Evolutionary conservation across 164 flowering plant genomes (phyloP), one percentile per base, ranked within the genome.

Genomic region (Brasenia schreberi): DNA sequence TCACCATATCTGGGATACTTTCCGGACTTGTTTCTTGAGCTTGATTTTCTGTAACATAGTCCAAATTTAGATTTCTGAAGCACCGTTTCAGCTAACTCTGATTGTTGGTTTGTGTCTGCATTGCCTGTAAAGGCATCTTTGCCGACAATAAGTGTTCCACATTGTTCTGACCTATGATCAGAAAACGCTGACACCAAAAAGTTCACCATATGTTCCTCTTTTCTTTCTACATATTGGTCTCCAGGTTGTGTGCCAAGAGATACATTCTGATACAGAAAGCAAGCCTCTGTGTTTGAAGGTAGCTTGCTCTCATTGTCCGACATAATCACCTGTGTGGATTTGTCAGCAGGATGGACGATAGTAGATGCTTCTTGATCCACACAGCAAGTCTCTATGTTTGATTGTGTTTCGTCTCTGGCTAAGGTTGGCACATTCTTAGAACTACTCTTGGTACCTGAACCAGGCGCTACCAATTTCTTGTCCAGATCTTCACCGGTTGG

Each of bases 41-140:
- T 77, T 60, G 79, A 75, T 66, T 75, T 76, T 23, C 63, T 63
- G 73, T 73, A 66, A 64, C 68, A 64, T 67, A 43, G 43, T 69
- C 76, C 83, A 43, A 61, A 44, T 67, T 73, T 71, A 43, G 82
- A 72, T 67, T 72, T 68, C 49, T 63, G 72, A 12, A 71, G 61
- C 70, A 66, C 74, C 64, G 69, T 74, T 62, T 72, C 78, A 23
- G 56, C 75, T 66, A 44, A 74, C 65, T 74, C 81, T 68, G 79
- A 74, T 14, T 7, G 56, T 49, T 49, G 56, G 10, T 49, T 49
- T 49, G 12, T 49, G 56, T 49, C 56, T 49, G 16, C 16, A 49
- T 9, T 14, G 16, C 56, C 56, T 49, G 56, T 9, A 49, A 5
- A 49, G 56, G 12, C 16, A 49, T 49, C 56, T 49, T 49, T 49